phyloP scores from a whole-genome alignment of 2,329 filamentous ascomycete species.

The Rugonectria rugulosa region DNA sequence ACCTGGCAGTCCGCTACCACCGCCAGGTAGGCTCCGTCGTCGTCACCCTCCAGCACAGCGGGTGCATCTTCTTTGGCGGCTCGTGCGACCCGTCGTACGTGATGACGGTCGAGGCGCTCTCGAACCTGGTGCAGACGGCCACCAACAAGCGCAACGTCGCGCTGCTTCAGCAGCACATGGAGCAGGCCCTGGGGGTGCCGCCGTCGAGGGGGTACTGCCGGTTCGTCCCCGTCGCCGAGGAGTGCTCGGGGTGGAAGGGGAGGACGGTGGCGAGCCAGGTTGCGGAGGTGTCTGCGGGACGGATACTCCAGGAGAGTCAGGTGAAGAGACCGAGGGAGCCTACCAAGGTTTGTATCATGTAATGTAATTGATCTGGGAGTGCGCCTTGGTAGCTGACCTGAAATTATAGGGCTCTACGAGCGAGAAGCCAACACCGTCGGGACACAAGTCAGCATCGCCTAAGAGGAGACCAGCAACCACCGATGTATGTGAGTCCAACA shows the following conservation, averaged over 20 bases:
- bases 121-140: conserved; percentile 71
- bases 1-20: conserved; percentile 78
- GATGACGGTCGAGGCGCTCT: conserved; percentile 75
- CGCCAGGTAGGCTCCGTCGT: conserved; percentile 77
- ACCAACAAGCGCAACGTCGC: conserved; percentile 83
- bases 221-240: conserved; percentile 74
- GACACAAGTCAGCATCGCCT: not conserved
- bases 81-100: conserved; percentile 82
- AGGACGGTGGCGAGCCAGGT: conserved; percentile 74
- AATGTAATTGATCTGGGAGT: not conserved
- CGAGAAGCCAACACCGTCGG: not conserved
- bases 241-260: conserved; percentile 75
- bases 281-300: conserved; percentile 19
- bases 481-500: not conserved
- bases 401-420: conserved; percentile 2
- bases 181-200: conserved; percentile 72
- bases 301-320: conserved; percentile 9
- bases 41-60: conserved; percentile 77
- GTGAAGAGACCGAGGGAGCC: conserved; percentile 22
- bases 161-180: conserved; percentile 79
- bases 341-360: conserved; percentile 23
- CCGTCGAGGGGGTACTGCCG: conserved; percentile 74
- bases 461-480: not conserved
- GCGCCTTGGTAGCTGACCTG: not conserved
- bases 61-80: conserved; percentile 77